These are phyloP conservation scores for Yamadazyma sp. DNA, from an alignment of 1,139 yeast genomes.

Conservation along the genomic window DNA sequence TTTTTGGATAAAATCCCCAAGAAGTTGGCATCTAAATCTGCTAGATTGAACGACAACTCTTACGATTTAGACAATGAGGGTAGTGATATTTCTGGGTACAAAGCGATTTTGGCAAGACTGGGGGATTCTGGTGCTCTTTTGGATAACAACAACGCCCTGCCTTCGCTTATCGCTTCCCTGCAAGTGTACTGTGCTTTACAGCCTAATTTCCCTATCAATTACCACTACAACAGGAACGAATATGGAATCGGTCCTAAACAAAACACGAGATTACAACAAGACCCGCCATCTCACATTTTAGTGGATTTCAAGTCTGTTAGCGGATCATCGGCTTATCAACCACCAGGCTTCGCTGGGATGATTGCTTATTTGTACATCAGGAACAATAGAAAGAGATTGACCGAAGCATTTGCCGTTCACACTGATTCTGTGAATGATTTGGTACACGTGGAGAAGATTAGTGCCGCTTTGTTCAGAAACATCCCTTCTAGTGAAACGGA, in stretches of 20 bases:
- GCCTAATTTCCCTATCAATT: constrained; percentile 66
- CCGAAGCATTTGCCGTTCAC: constrained; percentile 79
- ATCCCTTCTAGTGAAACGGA: constrained; percentile 72
- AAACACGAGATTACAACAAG: constrained; percentile 47
- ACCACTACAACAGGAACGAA: constrained; percentile 32
- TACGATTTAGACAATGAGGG: constrained; percentile 43
- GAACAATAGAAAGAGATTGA: constrained; percentile 61
- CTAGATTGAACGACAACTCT: constrained; percentile 38
- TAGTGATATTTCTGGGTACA: constrained; percentile 75
- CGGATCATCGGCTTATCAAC: constrained; percentile 61
- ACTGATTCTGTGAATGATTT: constrained; percentile 60
- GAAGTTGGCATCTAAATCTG: constrained; percentile 52
- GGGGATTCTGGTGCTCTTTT: constrained; percentile 62
- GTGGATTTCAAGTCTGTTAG: constrained; percentile 76
- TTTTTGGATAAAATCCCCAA: constrained; percentile 68
- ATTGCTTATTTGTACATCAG: constrained; percentile 74
- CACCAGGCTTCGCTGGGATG: constrained; percentile 70
- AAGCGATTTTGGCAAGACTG: constrained; percentile 67
- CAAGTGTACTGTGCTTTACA: constrained; percentile 74
- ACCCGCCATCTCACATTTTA: constrained; percentile 71
- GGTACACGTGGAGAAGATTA: constrained; percentile 61
- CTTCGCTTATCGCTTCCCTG: constrained; percentile 65
- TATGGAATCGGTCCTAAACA: constrained; percentile 44
- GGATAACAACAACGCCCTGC: constrained; percentile 38
- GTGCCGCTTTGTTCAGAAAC: constrained; percentile 79